Conservation (phyloP, 805 yeast species). For the Sugiyamaella boreocaroliniensis region DNA sequence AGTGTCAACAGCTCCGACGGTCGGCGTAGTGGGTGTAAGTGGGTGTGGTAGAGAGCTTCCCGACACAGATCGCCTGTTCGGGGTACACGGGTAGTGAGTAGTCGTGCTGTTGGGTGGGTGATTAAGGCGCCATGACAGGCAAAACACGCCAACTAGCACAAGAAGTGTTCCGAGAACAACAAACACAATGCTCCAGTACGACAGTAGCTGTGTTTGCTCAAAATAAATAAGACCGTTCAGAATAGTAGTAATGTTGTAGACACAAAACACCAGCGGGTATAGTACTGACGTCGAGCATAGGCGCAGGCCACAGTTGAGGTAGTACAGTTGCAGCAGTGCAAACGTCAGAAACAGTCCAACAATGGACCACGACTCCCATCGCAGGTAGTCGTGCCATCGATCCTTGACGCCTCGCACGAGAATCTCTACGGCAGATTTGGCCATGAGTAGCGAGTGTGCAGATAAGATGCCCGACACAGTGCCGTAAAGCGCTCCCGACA, state of each 20-base stretch:
- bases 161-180: constrained; percentile 44
- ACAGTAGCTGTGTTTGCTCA: constrained; percentile 42
- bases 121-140: constrained; percentile 48
- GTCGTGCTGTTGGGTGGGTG: background rate
- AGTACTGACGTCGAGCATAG: constrained; percentile 67
- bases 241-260: constrained; percentile 65
- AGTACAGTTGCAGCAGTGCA: constrained; percentile 64
- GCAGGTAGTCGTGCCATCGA: constrained; percentile 35
- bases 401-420: constrained; percentile 40
- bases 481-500: constrained; percentile 61
- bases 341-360: constrained; percentile 49
- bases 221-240: constrained; percentile 58
- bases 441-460: constrained; percentile 78
- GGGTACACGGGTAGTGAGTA: background rate
- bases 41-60: background rate
- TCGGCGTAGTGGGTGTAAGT: background rate
- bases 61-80: background rate
- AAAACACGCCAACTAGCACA: constrained; percentile 53
- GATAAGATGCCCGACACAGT: constrained; percentile 67
- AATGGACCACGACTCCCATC: constrained; percentile 44
- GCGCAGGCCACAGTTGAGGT: constrained; percentile 67
- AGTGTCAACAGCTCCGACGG: background rate
- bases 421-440: constrained; percentile 76
- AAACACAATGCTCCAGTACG: constrained; percentile 32
- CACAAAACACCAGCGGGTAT: constrained; percentile 80